These are phyloP conservation scores for Lactarius hengduanensis DNA, from an alignment of 768 basidiomycete genomes.

Conservation along the genomic window DNA sequence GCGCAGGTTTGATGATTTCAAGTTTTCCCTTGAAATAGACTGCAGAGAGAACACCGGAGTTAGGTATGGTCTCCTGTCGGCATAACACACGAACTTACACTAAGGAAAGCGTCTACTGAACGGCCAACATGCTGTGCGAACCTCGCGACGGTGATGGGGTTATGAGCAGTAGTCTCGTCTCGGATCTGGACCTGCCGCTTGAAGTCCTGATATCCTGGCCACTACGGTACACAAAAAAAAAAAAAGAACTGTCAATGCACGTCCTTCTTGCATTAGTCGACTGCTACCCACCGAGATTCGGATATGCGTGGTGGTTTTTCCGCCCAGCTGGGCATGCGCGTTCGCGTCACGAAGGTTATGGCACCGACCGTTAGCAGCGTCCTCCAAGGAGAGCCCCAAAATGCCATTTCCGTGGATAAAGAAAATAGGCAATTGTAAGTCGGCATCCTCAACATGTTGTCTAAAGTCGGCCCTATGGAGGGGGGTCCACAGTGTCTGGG, in stretches of 20 bases:
- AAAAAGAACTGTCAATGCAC: neutral
- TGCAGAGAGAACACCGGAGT: neutral
- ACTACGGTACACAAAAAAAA: conserved; percentile 4
- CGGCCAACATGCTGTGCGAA: conserved; percentile 23
- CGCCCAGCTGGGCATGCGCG: conserved; percentile 9
- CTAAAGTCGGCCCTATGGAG: conserved; percentile 4
- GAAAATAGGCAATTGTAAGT: conserved; percentile 24
- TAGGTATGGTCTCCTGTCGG: neutral
- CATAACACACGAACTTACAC: conserved; percentile 6
- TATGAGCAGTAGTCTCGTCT: conserved; percentile 14
- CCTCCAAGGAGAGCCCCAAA: conserved; percentile 14
- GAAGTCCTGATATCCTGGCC: conserved; percentile 17
- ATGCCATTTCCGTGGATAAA: conserved; percentile 12
- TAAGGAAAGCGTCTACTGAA: conserved; percentile 19
- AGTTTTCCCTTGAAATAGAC: neutral
- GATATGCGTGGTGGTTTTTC: conserved; percentile 14
- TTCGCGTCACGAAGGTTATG: conserved; percentile 5
- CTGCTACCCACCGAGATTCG: conserved; percentile 18
- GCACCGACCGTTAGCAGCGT: conserved; percentile 13
- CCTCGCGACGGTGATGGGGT: conserved; percentile 18
- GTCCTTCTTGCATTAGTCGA: neutral
- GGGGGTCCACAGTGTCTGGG: conserved; percentile 19
- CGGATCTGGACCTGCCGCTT: conserved; percentile 21
- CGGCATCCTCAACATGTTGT: conserved; percentile 17
- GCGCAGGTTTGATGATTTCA: neutral